Evolutionary conservation across 148 eudicot genomes (phyloP), one percentile per base, ranked within the genome.

Genomic region (Diospyros lotus): DNA sequence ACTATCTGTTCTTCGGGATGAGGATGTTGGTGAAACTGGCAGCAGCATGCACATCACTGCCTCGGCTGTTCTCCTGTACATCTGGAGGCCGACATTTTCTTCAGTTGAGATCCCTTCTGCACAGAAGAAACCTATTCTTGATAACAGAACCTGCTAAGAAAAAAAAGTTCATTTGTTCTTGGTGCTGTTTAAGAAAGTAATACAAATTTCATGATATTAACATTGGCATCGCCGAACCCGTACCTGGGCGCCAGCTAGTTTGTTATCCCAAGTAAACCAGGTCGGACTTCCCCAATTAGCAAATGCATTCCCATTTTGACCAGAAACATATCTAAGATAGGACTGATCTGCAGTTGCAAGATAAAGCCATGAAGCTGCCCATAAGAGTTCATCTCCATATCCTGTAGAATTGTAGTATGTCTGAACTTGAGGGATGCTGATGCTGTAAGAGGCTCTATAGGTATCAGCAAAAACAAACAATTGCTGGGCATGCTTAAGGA

Each of bases 321-420:
- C 80, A 53, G 90, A 86, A 10, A 76, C 88, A 54, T 87, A 90
- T 10, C 68, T 72, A 52, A 93, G 74, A 67, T 90, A 93, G 3
- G 78, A 78, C n/a, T 75, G 64, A 40, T 93, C 90, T 78, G 79
- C 79, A 38, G 98, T 89, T 14, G 96, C 98, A 76, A 86, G 90
- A 77, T 87, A 93, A 17, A 93, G 93, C 98, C 98, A 93, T 38
- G 90, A 78, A 50, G 96, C 90, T 9, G 96, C 91, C 96, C 98
- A 93, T 75, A 93, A 73, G 80, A 93, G 93, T 78, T 90, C 96
- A 64, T 93, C 98, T 40, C 76, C 93, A 75, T 78, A 93, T 46
- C 96, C 91, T 1, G 89, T 80, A 0, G 98, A 93, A 76, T 89
- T 88, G 71, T 93, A 93, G 70, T 74, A 93, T 1, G 73, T 77